These are phyloP conservation scores for Paraglomus occultum DNA, from an alignment of 192 early-diverging fungal genomes.

Conservation along the genomic window DNA sequence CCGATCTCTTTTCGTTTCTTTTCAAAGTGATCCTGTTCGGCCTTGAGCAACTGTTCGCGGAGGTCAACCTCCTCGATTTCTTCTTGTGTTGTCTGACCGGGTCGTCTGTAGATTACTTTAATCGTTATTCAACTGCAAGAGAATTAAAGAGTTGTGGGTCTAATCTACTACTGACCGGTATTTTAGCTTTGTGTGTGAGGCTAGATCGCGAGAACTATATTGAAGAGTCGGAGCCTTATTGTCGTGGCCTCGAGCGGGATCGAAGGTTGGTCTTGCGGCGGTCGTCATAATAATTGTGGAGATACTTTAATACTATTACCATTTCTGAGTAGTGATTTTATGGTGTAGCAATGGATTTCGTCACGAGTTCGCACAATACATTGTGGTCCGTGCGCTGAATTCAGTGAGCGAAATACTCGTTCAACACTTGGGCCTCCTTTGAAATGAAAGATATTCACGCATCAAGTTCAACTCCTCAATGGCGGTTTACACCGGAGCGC, in stretches of 20 bases:
- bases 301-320: no score
- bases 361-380: no score
- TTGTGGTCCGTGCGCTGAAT: no score
- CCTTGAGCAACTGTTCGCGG: conserved; percentile 61
- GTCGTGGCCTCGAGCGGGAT: conserved; percentile 70
- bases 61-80: conserved; percentile 63
- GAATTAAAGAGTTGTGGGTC: neutral
- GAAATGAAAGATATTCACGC: no score
- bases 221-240: conserved; percentile 60
- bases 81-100: conserved; percentile 58
- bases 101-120: conserved; percentile 43
- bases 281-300: conserved; percentile 37
- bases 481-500: no score
- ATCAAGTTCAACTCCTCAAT: no score
- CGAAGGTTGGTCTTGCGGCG: conserved; percentile 67
- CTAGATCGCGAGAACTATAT: conserved; percentile 66
- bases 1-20: conserved; percentile 24
- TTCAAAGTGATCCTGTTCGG: conserved; percentile 65
- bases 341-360: no score
- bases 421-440: no score
- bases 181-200: conserved; percentile 77
- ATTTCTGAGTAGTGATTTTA: neutral
- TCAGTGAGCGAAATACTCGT: no score
- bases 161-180: conserved; percentile 44
- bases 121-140: neutral